Evolutionary conservation across 140 eudicot genomes (phyloP), one percentile per base, ranked within the genome.

Genomic region (Cichorium intybus): DNA sequence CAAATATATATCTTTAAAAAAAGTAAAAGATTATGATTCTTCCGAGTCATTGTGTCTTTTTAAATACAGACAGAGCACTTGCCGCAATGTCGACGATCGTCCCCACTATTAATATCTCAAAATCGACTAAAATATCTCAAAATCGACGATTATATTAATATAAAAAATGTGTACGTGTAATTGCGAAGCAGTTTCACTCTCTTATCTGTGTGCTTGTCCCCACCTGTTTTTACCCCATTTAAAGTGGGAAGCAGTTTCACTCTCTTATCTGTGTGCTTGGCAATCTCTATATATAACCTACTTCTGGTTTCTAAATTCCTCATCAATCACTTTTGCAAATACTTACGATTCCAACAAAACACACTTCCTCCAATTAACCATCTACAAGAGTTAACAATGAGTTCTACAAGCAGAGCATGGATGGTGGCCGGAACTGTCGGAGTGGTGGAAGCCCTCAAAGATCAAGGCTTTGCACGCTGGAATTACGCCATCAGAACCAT

Each of bases 381-480:
- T 35, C 43, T 35, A 35, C 18, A 43, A 43, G n/a, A 43, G 1
- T 43, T 43, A 15, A 43, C 17, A 0, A 43, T 43, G 49, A 43
- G 49, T 43, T 43, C n/a, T n/a, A n/a, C 23, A 63, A 74, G 78
- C 41, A 70, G 72, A 55, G 80, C 83, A 66, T 86, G 76, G 87
- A 49, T 87, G 52, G 91, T 73, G 23, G 91, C 82, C 47, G 88
- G 81, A 24, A 77, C 79, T 46, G 73, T 80, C 8, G 79, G 81
- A 33, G 37, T 75, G 62, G 88, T 79, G 41, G 85, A 82, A 57
- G 82, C 81, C 14, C 60, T 82, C 11, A 82, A 79, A 67, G 88
- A 82, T 71, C 88, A 78, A 46, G 85, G 88, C 4, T 74, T 79
- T 26, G 73, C 81, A 41, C 48, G 93, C 18, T 85, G 93, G 94